Evolutionary conservation across 2,329 filamentous ascomycete genomes (phyloP).

Genomic region (Penicillium sp.): DNA sequence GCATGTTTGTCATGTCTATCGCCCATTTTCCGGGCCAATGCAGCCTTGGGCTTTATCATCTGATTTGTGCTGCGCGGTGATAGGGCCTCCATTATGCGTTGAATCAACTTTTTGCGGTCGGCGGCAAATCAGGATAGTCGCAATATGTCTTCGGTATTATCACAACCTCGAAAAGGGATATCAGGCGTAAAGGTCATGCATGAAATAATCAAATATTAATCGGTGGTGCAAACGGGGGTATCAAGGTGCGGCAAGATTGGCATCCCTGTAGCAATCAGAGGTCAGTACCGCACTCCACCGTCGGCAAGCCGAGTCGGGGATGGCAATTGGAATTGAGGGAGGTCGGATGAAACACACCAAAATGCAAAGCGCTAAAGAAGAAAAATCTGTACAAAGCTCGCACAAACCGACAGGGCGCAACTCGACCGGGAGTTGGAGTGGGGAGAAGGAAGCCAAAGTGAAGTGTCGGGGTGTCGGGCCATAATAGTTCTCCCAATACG

Average conservation of each 20-base stretch:
- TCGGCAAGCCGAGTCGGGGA: neutral
- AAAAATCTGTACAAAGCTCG: slow-evolving; percentile 23
- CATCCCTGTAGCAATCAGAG: slow-evolving; percentile 25
- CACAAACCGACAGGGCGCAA: slow-evolving; percentile 17
- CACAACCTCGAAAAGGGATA: slow-evolving; percentile 2
- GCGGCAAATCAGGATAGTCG: slow-evolving; percentile 3
- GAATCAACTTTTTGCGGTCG: slow-evolving; percentile 1
- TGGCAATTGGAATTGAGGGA: neutral
- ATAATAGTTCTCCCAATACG: slow-evolving; percentile 30
- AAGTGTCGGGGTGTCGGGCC: slow-evolving; percentile 18
- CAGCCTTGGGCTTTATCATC: slow-evolving; percentile 40
- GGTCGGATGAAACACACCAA: slow-evolving; percentile 11
- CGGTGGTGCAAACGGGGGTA: slow-evolving; percentile 17
- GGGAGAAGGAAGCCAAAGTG: slow-evolving; percentile 17
- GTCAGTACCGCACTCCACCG: slow-evolving; percentile 14
- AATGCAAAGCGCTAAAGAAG: slow-evolving; percentile 28
- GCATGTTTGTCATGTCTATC: slow-evolving; percentile 31
- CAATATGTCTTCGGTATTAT: neutral
- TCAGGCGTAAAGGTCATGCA: slow-evolving; percentile 17
- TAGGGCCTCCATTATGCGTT: slow-evolving; percentile 43
- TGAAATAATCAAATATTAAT: slow-evolving; percentile 13
- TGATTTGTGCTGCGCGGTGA: slow-evolving; percentile 49
- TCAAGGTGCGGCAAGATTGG: slow-evolving; percentile 24
- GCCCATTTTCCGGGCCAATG: slow-evolving; percentile 37
- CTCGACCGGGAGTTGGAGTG: slow-evolving; percentile 15